Base-by-base conservation (phyloP, 1,139 yeast genomes). In the Saccharomyces pastorianus region DNA sequence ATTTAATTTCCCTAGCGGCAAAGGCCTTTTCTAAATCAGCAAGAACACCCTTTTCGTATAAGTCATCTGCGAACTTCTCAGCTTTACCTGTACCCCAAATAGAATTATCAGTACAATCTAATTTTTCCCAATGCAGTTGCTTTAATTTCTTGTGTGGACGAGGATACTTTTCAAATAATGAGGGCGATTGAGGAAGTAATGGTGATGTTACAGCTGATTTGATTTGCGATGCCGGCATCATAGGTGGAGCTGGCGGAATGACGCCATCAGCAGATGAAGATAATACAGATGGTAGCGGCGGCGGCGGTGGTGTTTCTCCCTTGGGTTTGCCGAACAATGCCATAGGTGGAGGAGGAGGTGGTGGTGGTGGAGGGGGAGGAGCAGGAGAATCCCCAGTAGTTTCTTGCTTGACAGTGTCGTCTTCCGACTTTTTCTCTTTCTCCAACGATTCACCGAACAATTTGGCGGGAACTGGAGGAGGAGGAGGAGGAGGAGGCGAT, bases 121-220 rank as follows among this genome's bases (percentile, higher is more conserved):
- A 75, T 64, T 85, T 86, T 61, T 87, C 95, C 95, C 95, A 87
- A 64, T 87, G 95, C 60, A 86, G 74, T 68, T 86, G 95, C 66
- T 86, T 86, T 70, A 86, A 75, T 75, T 84, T 85, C 72, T 79
- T 82, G 73, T 84, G 84, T 26, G 95, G 91, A 63, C 91, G 77
- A 49, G 91, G 91, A 61, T 80, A 79, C 53, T 75, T 75, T 52
- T 82, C 88, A 62, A 81, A 81, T 51, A 82, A 76, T 17, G 74
- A 68, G 3, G 76, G 73, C 0, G 74, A 70, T 51, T 70, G 71
- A 2, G 72, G 71, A 13, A 71, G 59, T 26, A 70, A 47, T 23
- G 77, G 74, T 20, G 76, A 66, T 3, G 72, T 57, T 4, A 73
- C 70, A 6, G 73, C 67, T 1, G 62, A 56, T 8, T 62, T 59